These are phyloP conservation scores for Xerocomus brunneocitrinus DNA, from an alignment of 768 basidiomycete genomes.

Conservation along the genomic window DNA sequence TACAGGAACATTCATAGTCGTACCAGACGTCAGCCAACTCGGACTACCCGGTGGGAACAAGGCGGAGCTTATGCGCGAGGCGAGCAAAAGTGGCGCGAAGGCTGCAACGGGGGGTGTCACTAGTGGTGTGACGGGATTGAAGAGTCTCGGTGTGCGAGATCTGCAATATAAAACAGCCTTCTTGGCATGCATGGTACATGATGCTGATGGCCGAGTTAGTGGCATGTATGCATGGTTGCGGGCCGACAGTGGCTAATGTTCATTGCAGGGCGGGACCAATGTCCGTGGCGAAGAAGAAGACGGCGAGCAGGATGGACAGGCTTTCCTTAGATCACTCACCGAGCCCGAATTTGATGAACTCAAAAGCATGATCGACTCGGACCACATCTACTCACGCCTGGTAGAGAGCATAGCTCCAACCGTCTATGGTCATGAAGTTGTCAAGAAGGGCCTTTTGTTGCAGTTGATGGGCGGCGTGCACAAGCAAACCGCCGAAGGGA, in stretches of 20 bases:
- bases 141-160: slow-evolving; percentile 91
- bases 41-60: slow-evolving; percentile 92
- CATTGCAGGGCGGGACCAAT: slow-evolving; percentile 69
- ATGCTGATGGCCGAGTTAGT: slow-evolving; percentile 82
- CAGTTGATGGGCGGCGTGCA: slow-evolving; percentile 99
- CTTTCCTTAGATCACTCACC: slow-evolving; percentile 85
- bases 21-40: slow-evolving; percentile 95
- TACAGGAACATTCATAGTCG: slow-evolving; percentile 96
- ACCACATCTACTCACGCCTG: slow-evolving; percentile 90
- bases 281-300: slow-evolving; percentile 85
- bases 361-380: slow-evolving; percentile 87
- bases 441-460: slow-evolving; percentile 93
- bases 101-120: slow-evolving; percentile 59
- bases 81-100: slow-evolving; percentile 58
- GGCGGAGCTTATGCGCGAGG: slow-evolving; percentile 86
- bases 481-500: slow-evolving; percentile 93
- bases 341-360: slow-evolving; percentile 95
- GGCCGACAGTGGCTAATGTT: not conserved
- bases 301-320: slow-evolving; percentile 71
- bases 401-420: slow-evolving; percentile 96
- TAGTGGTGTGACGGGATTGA: slow-evolving; percentile 88
- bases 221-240: not conserved
- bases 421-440: slow-evolving; percentile 97
- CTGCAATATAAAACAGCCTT: slow-evolving; percentile 99
- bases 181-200: slow-evolving; percentile 95